Evolutionary conservation across 2,329 filamentous ascomycete species (phyloP), one percentile per base, ranked within the genome.

Genomic region (Ophiostoma sp.): DNA sequence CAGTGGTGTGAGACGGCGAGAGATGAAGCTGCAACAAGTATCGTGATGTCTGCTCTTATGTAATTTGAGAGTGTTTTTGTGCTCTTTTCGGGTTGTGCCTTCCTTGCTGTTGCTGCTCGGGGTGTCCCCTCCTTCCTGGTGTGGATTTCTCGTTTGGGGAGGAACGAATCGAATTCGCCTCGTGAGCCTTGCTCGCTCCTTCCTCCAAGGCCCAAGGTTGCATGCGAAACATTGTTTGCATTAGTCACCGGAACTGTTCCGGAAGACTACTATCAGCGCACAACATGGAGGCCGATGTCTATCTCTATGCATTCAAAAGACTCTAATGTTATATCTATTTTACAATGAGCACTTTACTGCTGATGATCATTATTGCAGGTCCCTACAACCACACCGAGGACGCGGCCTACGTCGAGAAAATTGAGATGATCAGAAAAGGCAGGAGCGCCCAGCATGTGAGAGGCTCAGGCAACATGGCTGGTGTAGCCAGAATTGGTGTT

Each of bases 161-260:
- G 45, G 45, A 66, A 27, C 49, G 49, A 55, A 55, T 55, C 27
- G 49, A 38, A 60, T 60, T 60, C 27, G 55, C 55, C 55, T 38
- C 55, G 27, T 6, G 27, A 60, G 55, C 55, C 55, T 60, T 38
- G 27, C 55, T 14, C 11, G 18, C 18, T 14, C 27, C 18, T 60
- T 60, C 55, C 27, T 38, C 18, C n/a, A 27, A 27, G 27, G 27
- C 27, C 27, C 27, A 27, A 27, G 27, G 27, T 27, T 27, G 27
- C 27, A 27, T 60, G 55, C 38, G 55, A 12, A 60, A 60, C 27
- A 5, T 18, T 12, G 27, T 9, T 5, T 11, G 27, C 18, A 47
- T 12, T 4, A 55, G 49, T 27, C 55, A 38, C 18, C 55, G 55
- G 55, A 60, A 14, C n/a, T 7, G 27, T 38, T 60, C 55, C 55